A percentile compares a stretch with the other conserved stretches of the same genome.
Evolutionary conservation across 345 rosid species (phyloP).

Genomic region (Camelina neglecta): DNA sequence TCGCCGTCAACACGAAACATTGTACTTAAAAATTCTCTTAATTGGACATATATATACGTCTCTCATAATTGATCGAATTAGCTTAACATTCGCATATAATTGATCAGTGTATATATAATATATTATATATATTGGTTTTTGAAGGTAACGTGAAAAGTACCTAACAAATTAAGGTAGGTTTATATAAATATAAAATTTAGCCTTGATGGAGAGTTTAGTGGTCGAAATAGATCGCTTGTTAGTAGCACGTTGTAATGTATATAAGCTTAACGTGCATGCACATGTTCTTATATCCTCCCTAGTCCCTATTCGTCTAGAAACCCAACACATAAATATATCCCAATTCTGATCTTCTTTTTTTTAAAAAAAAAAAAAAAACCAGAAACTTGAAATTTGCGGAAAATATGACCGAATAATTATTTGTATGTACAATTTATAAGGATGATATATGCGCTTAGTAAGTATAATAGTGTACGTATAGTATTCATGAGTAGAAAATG

Average conservation of each 20-base stretch:
- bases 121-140: not conserved
- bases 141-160: slow-evolving; percentile 44
- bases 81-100: slow-evolving; percentile 35
- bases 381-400: not conserved
- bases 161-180: slow-evolving; percentile 40
- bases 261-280: slow-evolving; percentile 42
- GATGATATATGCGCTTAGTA: no score
- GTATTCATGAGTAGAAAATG: not conserved
- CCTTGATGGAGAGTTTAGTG: slow-evolving; percentile 39
- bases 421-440: not conserved
- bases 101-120: slow-evolving; percentile 17
- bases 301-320: slow-evolving; percentile 34
- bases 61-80: slow-evolving; percentile 22
- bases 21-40: slow-evolving; percentile 36
- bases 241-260: slow-evolving; percentile 34
- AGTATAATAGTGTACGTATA: not conserved
- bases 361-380: no score
- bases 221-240: slow-evolving; percentile 38
- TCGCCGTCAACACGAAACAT: slow-evolving; percentile 43
- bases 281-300: slow-evolving; percentile 38
- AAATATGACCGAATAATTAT: not conserved
- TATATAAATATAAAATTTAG: slow-evolving; percentile 14
- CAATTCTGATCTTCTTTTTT: not conserved
- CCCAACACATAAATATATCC: slow-evolving; percentile 14
- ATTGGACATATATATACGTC: slow-evolving; percentile 13